Evolutionary conservation across 306 rosid species (phyloP).

Genomic region (Adenanthera pavonina): DNA sequence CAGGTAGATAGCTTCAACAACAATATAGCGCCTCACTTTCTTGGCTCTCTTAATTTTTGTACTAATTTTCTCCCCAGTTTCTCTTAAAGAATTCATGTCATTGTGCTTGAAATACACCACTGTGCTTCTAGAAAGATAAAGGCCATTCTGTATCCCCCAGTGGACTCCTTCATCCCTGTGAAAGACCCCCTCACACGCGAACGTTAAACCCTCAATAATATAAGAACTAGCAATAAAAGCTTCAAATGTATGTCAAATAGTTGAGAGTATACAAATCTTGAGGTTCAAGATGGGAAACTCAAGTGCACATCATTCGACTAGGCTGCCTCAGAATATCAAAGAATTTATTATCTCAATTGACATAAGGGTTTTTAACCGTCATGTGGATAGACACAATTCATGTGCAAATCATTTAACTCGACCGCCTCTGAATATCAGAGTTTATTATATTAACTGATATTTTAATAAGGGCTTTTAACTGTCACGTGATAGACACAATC

Average conservation of each 20-base stretch:
- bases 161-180: constrained; percentile 97
- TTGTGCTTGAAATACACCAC: constrained; percentile 93
- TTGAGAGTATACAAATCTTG: not conserved
- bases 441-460: constrained; percentile 14
- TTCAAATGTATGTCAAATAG: not conserved
- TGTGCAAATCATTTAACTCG: not conserved
- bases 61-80: constrained; percentile 76
- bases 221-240: not conserved
- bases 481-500: constrained; percentile 17
- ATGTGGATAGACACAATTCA: not conserved
- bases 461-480: constrained; percentile 20
- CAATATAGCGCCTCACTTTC: constrained; percentile 94
- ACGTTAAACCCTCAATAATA: not conserved
- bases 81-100: constrained; percentile 82
- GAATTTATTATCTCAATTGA: not conserved
- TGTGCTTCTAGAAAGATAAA: constrained; percentile 92
- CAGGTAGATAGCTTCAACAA: constrained; percentile 97
- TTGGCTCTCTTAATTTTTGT: constrained; percentile 62
- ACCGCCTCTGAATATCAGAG: not conserved
- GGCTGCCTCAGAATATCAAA: not conserved
- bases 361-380: too few relatives aligned
- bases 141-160: constrained; percentile 99
- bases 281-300: not conserved
- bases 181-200: constrained; percentile 30
- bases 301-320: not conserved